These are phyloP conservation scores for Ceratorhiza oryzae-sativae DNA, from an alignment of 1,284 basidiomycete genomes.

Conservation along the genomic window DNA sequence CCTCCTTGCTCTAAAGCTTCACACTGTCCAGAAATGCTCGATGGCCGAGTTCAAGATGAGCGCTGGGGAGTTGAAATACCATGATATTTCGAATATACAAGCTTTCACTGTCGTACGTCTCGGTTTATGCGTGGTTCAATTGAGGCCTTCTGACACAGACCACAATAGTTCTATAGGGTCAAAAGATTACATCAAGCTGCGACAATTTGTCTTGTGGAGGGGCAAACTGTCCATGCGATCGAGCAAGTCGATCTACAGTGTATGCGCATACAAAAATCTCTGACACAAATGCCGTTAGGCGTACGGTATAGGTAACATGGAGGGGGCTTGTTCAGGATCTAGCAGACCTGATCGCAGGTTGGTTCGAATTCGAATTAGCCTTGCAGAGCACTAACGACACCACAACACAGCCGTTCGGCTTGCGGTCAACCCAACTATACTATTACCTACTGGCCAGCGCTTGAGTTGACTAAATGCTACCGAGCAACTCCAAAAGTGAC, in stretches of 20 bases:
- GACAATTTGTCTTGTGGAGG: neutral
- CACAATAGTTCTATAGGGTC: neutral
- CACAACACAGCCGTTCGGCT: conserved; percentile 6
- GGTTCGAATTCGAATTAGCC: no score
- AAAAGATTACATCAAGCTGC: conserved; percentile 15
- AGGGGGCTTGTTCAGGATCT: conserved; percentile 6
- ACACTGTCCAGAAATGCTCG: neutral
- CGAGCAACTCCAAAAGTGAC: no score
- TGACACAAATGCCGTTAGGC: neutral
- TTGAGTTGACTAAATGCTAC: no score
- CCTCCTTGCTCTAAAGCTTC: neutral
- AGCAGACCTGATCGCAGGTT: neutral
- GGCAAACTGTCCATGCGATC: conserved; percentile 16
- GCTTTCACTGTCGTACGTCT: conserved; percentile 34
- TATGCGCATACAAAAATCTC: no score
- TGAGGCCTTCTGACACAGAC: neutral
- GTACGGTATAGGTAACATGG: conserved; percentile 11
- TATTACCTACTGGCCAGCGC: conserved; percentile 15
- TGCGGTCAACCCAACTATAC: conserved; percentile 11
- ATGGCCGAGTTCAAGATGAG: conserved; percentile 39
- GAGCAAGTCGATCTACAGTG: neutral
- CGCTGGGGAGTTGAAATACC: conserved; percentile 27
- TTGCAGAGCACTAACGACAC: no score
- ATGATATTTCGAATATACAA: conserved; percentile 40
- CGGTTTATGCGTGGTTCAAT: neutral